phyloP scores from a whole-genome alignment of 1,284 basidiomycete species.

The Trichosporon asahii region DNA sequence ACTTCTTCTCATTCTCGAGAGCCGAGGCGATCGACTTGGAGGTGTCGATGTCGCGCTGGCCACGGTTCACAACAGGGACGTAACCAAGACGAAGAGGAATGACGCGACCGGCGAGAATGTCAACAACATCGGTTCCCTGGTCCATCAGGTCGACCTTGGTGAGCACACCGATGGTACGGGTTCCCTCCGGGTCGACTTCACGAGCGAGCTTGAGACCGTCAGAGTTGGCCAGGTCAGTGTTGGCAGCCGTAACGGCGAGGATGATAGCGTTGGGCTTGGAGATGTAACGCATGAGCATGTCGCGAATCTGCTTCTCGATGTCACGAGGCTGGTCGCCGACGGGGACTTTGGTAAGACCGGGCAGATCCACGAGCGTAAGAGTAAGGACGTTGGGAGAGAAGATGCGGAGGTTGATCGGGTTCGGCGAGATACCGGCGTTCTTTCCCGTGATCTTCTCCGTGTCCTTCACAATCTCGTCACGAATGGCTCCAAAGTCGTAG shows the following conservation, averaged over 20 bases:
- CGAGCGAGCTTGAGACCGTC: constrained; percentile 95
- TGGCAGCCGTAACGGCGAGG: constrained; percentile 92
- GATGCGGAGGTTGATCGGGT: constrained; percentile 94
- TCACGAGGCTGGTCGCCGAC: constrained; percentile 94
- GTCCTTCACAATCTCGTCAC: constrained; percentile 92
- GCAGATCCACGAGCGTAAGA: constrained; percentile 91
- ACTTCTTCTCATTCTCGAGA: constrained; percentile 82
- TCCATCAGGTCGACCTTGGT: constrained; percentile 99
- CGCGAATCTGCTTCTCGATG: constrained; percentile 95
- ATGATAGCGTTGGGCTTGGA: constrained; percentile 78
- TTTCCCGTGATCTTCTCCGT: constrained; percentile 97
- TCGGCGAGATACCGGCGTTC: constrained; percentile 90
- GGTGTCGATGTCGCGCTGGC: constrained; percentile 91
- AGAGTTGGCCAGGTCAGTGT: constrained; percentile 96
- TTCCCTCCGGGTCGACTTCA: constrained; percentile 92
- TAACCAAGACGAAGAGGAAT: constrained; percentile 94
- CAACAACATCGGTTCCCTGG: constrained; percentile 92
- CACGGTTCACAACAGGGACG: constrained; percentile 95
- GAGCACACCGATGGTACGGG: constrained; percentile 92
- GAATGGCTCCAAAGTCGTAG: constrained; percentile 93
- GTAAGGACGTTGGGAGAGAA: constrained; percentile 96
- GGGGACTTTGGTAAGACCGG: constrained; percentile 93
- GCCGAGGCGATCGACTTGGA: constrained; percentile 79
- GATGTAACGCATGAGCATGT: constrained; percentile 96
- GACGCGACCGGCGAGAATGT: constrained; percentile 91